Percentiles rank a stretch among this genome's conserved stretches.
These are phyloP conservation scores for Nepenthes mirabilis DNA, from an alignment of 148 eudicot genomes.

Conservation along the genomic window DNA sequence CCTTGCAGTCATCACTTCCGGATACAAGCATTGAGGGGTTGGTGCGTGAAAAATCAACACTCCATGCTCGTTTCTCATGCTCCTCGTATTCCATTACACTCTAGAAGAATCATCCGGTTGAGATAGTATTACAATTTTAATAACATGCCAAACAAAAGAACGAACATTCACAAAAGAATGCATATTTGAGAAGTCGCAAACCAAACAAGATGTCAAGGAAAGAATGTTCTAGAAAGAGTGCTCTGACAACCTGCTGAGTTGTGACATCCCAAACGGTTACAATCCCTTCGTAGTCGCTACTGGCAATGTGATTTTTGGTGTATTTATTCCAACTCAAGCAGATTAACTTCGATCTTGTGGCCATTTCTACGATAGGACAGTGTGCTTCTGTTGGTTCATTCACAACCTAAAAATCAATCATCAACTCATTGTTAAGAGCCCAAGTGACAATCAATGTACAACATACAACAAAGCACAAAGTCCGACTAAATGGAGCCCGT, in stretches of 20 bases:
- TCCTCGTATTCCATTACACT: conserved; percentile 91
- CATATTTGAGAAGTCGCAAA: background rate
- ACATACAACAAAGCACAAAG: too few species aligned
- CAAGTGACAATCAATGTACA: too few species aligned
- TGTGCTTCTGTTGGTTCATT: conserved; percentile 57
- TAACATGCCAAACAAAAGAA: background rate
- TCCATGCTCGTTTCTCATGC: conserved; percentile 97
- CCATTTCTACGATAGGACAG: conserved; percentile 70
- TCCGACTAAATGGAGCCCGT: too few species aligned
- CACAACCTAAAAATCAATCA: conserved; percentile 24
- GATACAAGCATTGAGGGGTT: conserved; percentile 85
- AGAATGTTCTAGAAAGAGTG: background rate
- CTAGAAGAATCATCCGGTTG: conserved; percentile 15
- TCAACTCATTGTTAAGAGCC: too few species aligned
- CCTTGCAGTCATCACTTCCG: conserved; percentile 98
- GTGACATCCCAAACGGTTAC: conserved; percentile 80
- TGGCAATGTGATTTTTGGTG: conserved; percentile 57
- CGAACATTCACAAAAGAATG: too few species aligned
- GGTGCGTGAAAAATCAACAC: conserved; percentile 74
- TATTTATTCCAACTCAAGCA: conserved; percentile 81
- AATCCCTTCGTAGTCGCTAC: conserved; percentile 82
- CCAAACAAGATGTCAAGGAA: background rate
- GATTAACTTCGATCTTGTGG: conserved; percentile 63
- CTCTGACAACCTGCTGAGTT: conserved; percentile 52
- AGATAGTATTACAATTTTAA: background rate